phyloP scores from a whole-genome alignment of 305 asterid genomes.

The Rubia peregrina region DNA sequence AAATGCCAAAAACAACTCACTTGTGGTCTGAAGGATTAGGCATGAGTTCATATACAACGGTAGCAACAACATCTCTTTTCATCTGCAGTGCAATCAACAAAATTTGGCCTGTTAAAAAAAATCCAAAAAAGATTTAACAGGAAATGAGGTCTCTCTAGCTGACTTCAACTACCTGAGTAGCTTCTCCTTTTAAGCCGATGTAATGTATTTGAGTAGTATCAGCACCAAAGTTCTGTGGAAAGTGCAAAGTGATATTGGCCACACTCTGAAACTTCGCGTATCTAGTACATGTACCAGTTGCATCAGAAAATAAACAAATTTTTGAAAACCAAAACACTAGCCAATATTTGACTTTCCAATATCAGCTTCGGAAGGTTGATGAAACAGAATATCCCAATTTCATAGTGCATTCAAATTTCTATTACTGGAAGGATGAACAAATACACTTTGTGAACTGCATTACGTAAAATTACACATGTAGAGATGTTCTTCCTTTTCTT shows the following conservation, averaged over 20 bases:
- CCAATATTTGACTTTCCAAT: neutral
- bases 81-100: slow-evolving; percentile 36
- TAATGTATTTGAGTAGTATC: slow-evolving; percentile 79
- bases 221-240: slow-evolving; percentile 90
- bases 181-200: slow-evolving; percentile 98
- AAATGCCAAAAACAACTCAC: slow-evolving; percentile 39
- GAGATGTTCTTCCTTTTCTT: neutral
- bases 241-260: slow-evolving; percentile 89
- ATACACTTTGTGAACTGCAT: neutral
- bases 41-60: slow-evolving; percentile 85
- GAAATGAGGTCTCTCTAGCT: neutral
- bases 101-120: neutral
- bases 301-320: slow-evolving; percentile 14
- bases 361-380: neutral
- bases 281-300: slow-evolving; percentile 34
- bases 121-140: slow-evolving; percentile 4
- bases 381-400: slow-evolving; percentile 2
- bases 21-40: slow-evolving; percentile 99
- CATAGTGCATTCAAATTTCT: neutral
- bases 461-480: neutral
- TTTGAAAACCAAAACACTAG: slow-evolving; percentile 1
- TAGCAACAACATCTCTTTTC: slow-evolving; percentile 88
- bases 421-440: neutral
- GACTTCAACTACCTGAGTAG: slow-evolving; percentile 71
- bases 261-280: slow-evolving; percentile 93